Conservation (phyloP, 805 yeast species). For the Metschnikowia anglica region DNA sequence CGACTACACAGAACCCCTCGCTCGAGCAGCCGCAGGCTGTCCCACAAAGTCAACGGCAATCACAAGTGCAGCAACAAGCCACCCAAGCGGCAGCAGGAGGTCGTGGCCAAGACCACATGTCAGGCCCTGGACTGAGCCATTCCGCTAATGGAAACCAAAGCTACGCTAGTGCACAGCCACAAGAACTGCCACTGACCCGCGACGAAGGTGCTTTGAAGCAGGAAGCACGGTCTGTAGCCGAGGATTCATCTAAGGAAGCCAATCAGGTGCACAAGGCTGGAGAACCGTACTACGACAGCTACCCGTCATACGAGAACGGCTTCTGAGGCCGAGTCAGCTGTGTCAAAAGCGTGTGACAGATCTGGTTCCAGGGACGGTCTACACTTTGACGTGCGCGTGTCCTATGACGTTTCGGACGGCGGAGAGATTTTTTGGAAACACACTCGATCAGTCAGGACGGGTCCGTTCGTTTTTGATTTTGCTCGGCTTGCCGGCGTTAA, state of each 20-base stretch:
- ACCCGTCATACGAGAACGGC: conserved; percentile 15
- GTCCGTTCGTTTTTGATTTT: no score
- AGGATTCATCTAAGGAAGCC: not conserved
- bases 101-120: not conserved
- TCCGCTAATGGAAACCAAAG: not conserved
- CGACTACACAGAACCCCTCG: no score
- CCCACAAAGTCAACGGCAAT: not conserved
- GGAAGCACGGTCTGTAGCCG: not conserved
- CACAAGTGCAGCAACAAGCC: not conserved
- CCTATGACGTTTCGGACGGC: no score
- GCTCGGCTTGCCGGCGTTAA: no score
- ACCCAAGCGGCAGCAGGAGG: not conserved
- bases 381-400: no score
- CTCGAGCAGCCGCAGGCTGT: no score
- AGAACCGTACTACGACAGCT: conserved; percentile 12
- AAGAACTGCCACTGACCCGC: not conserved
- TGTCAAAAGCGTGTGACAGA: not conserved
- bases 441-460: no score
- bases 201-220: not conserved
- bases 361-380: not conserved
- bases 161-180: not conserved
- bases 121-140: not conserved
- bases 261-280: conserved; percentile 1
- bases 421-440: no score
- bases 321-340: conserved; percentile 4